Percentiles rank a stretch among this genome's conserved stretches.
phyloP scores from a whole-genome alignment of 441 rosid genomes.

The Manihot esculenta region DNA sequence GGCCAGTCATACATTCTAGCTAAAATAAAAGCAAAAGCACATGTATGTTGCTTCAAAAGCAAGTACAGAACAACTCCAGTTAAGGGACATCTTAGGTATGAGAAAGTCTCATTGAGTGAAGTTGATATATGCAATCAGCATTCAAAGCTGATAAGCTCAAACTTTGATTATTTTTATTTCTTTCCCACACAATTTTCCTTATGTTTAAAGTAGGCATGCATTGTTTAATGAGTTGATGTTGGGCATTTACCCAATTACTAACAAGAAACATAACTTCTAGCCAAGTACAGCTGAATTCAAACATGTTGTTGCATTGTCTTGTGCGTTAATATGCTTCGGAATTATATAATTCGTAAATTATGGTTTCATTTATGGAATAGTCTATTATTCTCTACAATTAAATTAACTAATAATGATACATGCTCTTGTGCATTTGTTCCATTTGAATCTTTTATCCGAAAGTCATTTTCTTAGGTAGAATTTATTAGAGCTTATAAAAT shows the following conservation, averaged over 20 bases:
- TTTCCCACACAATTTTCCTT: not conserved
- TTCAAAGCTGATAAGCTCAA: not conserved
- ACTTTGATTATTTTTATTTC: not conserved
- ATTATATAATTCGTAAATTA: not conserved
- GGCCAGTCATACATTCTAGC: no score
- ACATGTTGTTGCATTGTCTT: not conserved
- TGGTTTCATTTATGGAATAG: not conserved
- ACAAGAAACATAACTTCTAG: not conserved
- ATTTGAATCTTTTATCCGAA: not conserved
- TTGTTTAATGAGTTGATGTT: not conserved
- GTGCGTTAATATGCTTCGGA: not conserved
- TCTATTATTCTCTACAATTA: not conserved
- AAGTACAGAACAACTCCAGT: not conserved
- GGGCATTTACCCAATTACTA: not conserved
- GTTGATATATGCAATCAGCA: not conserved
- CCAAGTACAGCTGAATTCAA: not conserved
- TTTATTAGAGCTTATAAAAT: no score
- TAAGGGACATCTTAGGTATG: no score
- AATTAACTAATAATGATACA: no score
- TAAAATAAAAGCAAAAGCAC: not conserved
- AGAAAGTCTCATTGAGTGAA: not conserved
- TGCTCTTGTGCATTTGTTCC: not conserved
- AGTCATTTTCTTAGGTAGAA: no score
- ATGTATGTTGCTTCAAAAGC: not conserved
- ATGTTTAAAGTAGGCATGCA: conserved; percentile 4